Evolutionary conservation across 345 rosid genomes (phyloP), one percentile per base, ranked within the genome.

Genomic region (Lenwebbia sp.): DNA sequence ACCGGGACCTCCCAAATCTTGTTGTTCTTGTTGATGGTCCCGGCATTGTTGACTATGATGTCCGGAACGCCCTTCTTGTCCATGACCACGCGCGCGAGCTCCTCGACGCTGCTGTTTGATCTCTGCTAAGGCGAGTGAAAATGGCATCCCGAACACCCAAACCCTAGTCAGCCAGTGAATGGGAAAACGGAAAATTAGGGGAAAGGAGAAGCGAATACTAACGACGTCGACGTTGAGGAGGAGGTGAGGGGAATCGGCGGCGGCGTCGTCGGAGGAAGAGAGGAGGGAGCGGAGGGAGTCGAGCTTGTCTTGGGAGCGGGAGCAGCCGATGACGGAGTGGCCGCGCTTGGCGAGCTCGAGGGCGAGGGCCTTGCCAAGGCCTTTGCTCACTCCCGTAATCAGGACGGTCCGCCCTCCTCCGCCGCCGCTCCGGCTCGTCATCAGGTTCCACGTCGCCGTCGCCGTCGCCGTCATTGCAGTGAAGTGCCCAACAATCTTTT

Each of bases 1-100:
- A 82, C 92, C 1, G 99, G 92, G 83, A 97, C 98, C 90, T 97
- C 99, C 99, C 99, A 97, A 49, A 97, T 90, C 92, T 92, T 97
- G 90, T 92, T 97, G 90, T 97, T 97, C 89, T 87, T 91, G 86
- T 97, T 97, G 86, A 97, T 97, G 2, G 97, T 92, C 37, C 99
- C 99, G 17, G 98, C 99, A 85, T 97, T 97, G 90, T 97, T 97
- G 83, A 97, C 99, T 83, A 97, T 93, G 51, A 97, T 96, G 88
- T 97, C 99, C 8, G 98, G 99, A 86, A 94, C 91, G 30, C 94
- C 95, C 86, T 95, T 96, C 91, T 96, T 96, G 86, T 97, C 99
- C 92, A 93, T 70, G 62, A 97, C 91, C 56, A 88, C 85, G 13
- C 93, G 94, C 0, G 98, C 96, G 28, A 96, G 85, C 89, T 96